These are phyloP conservation scores for Leptosphaerulina australis DNA, from an alignment of 2,329 filamentous ascomycete genomes.

Conservation along the genomic window DNA sequence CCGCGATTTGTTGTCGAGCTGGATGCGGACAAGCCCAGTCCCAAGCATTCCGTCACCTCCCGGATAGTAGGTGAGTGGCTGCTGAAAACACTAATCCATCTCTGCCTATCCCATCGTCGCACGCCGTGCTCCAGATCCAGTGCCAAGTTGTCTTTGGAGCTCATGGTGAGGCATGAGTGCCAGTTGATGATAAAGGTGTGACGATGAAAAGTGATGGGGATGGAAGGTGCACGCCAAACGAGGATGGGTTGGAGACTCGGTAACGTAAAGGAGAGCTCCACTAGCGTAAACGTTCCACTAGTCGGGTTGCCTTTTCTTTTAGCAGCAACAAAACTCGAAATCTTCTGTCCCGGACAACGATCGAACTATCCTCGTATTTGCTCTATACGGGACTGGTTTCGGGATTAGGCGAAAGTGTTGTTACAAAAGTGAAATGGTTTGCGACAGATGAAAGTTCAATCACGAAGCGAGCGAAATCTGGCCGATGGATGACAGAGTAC, in stretches of 20 bases:
- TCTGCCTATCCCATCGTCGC: conserved; percentile 43
- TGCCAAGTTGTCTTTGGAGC: conserved; percentile 39
- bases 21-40: conserved; percentile 43
- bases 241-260: conserved; percentile 30
- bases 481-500: conserved; percentile 30
- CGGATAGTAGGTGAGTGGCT: conserved; percentile 48
- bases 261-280: conserved; percentile 40
- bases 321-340: conserved; percentile 29
- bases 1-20: conserved; percentile 46
- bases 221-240: conserved; percentile 31
- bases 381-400: conserved; percentile 1
- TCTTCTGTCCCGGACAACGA: conserved; percentile 34
- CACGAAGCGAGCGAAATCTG: conserved; percentile 24
- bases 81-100: conserved; percentile 47
- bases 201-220: conserved; percentile 26
- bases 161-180: conserved; percentile 38
- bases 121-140: conserved; percentile 42
- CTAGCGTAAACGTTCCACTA: conserved; percentile 24
- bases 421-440: conserved; percentile 25
- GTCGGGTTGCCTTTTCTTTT: conserved; percentile 31
- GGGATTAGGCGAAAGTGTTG: conserved; percentile 16
- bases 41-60: conserved; percentile 47
- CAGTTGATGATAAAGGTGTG: conserved; percentile 10
- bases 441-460: conserved; percentile 12
- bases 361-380: conserved; percentile 14